A percentile compares a stretch with the other conserved stretches of the same genome.
These are phyloP conservation scores for Acanthamoeba culbertsoni DNA, from an alignment of 208 protist species.

Conservation along the genomic window DNA sequence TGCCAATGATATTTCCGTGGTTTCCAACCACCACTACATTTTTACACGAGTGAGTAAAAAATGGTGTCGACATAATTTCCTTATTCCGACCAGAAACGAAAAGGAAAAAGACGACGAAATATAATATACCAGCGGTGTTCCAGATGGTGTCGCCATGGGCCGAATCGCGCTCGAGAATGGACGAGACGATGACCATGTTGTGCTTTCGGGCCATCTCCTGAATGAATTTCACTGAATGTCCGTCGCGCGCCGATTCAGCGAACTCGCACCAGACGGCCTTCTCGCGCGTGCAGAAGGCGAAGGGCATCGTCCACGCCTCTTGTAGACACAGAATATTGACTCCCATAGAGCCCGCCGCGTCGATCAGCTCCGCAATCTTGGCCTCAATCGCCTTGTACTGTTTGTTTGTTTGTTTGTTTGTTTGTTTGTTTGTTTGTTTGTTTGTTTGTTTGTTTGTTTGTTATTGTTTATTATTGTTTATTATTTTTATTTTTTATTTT, in stretches of 20 bases:
- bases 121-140: slow-evolving; percentile 84
- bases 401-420: background rate
- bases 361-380: slow-evolving; percentile 78
- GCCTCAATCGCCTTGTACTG: slow-evolving; percentile 80
- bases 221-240: slow-evolving; percentile 76
- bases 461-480: background rate
- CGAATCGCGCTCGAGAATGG: slow-evolving; percentile 87
- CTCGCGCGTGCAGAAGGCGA: slow-evolving; percentile 88
- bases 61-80: background rate
- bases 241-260: slow-evolving; percentile 81
- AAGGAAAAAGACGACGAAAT: no score
- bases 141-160: slow-evolving; percentile 83
- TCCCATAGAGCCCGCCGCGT: slow-evolving; percentile 79
- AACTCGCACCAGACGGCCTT: slow-evolving; percentile 87
- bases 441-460: background rate
- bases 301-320: slow-evolving; percentile 78
- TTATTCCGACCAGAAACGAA: no score
- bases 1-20: slow-evolving; percentile 85
- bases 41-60: background rate
- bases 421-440: background rate
- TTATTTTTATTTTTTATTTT: background rate
- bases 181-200: slow-evolving; percentile 89
- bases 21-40: slow-evolving; percentile 82
- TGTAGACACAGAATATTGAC: slow-evolving; percentile 87
- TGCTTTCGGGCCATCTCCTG: slow-evolving; percentile 82